Conservation (phyloP, 805 yeast genomes). For the Limtongia smithiae region DNA sequence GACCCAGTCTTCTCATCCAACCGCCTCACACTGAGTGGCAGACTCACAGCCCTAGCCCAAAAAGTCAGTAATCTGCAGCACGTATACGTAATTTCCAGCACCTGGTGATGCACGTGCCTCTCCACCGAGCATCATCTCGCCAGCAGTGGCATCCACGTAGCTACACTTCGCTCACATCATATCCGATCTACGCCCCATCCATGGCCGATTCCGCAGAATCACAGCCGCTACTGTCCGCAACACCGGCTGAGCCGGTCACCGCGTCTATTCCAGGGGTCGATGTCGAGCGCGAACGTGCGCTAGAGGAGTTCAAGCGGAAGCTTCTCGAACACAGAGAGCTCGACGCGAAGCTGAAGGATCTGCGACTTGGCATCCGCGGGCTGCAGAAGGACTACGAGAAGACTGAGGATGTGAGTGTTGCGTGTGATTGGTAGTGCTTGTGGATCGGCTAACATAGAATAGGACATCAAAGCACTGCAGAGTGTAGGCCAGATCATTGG, state of each 20-base stretch:
- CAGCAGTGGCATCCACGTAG: not conserved
- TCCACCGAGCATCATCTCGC: not conserved
- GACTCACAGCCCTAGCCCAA: no score
- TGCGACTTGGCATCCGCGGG: conserved; percentile 77
- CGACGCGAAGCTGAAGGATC: conserved; percentile 84
- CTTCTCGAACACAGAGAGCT: conserved; percentile 89
- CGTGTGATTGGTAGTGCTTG: not conserved
- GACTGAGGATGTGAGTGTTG: conserved; percentile 65
- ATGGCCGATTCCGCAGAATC: conserved; percentile 24
- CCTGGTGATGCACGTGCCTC: no score
- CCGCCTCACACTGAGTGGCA: no score
- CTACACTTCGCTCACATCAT: not conserved
- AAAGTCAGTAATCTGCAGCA: conserved; percentile 5
- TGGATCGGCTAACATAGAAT: not conserved
- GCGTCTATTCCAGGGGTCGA: conserved; percentile 38
- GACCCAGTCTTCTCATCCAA: no score
- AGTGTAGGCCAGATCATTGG: conserved; percentile 97
- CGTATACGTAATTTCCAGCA: not conserved
- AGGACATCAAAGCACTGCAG: conserved; percentile 91
- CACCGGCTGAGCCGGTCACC: conserved; percentile 2
- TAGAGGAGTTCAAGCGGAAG: conserved; percentile 75
- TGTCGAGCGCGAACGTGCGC: conserved; percentile 72
- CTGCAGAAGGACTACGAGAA: conserved; percentile 80
- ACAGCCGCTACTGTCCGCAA: conserved; percentile 10
- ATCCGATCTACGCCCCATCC: not conserved